Evolutionary conservation across 1,284 basidiomycete species (phyloP).

Genomic region (Melampsora larici-populina): DNA sequence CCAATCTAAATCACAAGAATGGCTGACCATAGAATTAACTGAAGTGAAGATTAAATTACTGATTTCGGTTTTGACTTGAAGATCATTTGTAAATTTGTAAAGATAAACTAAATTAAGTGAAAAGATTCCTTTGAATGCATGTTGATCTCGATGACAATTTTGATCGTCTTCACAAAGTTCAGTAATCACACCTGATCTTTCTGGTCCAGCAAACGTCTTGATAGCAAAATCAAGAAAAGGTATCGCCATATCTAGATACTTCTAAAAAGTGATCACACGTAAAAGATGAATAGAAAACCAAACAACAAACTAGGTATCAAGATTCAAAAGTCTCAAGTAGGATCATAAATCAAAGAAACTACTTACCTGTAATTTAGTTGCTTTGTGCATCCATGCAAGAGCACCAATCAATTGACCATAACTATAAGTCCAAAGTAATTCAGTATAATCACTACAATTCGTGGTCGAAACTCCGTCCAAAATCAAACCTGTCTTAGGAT

Average conservation of each 20-base stretch:
- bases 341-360: too few species aligned
- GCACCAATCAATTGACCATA: slow-evolving; percentile 10
- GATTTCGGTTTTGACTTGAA: background rate
- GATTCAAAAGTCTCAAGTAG: too few species aligned
- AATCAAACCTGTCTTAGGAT: background rate
- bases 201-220: background rate
- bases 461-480: background rate
- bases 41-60: background rate
- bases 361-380: background rate
- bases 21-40: background rate
- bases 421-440: background rate
- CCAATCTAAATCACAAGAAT: background rate
- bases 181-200: background rate
- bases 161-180: background rate
- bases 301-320: too few species aligned
- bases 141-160: background rate
- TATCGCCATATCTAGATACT: background rate
- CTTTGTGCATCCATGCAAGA: slow-evolving; percentile 4
- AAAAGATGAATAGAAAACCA: too few species aligned
- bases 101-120: background rate
- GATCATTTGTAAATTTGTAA: background rate
- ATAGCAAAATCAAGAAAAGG: background rate
- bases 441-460: background rate
- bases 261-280: background rate
- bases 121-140: background rate